Percentiles rank a stretch among this genome's conserved stretches.
These are phyloP conservation scores for Claviceps quebecensis DNA, from an alignment of 2,329 filamentous ascomycete genomes.

Conservation along the genomic window DNA sequence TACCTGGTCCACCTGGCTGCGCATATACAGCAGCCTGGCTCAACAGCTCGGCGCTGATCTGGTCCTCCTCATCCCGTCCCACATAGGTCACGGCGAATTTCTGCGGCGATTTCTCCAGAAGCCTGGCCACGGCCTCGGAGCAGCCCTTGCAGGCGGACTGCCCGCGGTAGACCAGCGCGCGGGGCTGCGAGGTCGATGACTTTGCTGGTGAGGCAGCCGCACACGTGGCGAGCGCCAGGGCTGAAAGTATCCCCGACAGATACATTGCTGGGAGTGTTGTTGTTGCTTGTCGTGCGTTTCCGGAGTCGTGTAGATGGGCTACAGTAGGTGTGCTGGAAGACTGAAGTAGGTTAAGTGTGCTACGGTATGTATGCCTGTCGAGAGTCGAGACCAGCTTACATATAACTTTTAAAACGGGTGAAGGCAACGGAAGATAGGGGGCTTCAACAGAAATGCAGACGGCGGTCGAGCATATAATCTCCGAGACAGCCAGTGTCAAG, in stretches of 20 bases:
- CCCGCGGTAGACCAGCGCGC: slow-evolving; percentile 11
- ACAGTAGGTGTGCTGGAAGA: no score
- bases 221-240: background rate
- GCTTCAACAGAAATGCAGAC: no score
- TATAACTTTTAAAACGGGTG: no score
- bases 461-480: no score
- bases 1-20: slow-evolving; percentile 8
- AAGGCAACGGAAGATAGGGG: no score
- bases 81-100: slow-evolving; percentile 11
- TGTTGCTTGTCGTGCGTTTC: no score
- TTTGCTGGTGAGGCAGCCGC: background rate
- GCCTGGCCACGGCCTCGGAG: slow-evolving; percentile 8
- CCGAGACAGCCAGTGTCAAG: no score
- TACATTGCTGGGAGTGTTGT: background rate
- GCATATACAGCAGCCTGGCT: slow-evolving; percentile 8
- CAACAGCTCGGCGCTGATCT: slow-evolving; percentile 7
- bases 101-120: slow-evolving; percentile 9
- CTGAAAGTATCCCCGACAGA: background rate
- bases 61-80: slow-evolving; percentile 8
- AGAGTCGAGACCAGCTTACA: no score
- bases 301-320: no score
- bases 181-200: background rate
- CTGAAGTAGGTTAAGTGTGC: no score
- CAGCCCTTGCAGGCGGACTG: slow-evolving; percentile 9
- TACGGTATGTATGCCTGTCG: no score